phyloP scores from a whole-genome alignment of 352 stramenopile species.

The Nothophytophthora sp. region DNA sequence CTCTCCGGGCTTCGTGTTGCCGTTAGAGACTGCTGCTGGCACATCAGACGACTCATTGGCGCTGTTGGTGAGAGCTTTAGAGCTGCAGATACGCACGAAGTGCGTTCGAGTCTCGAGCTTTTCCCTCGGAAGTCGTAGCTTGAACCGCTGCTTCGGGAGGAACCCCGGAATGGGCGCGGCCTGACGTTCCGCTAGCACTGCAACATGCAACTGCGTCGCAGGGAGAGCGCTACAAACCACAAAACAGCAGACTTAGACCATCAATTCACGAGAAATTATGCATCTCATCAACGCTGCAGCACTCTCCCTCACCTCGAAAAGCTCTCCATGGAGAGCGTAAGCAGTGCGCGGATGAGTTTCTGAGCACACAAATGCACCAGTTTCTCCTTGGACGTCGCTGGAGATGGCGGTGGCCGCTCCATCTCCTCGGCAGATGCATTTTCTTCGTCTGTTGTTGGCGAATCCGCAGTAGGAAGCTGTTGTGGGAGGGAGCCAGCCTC shows the following conservation, averaged over 20 bases:
- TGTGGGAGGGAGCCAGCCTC: background rate
- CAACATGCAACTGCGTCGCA: constrained; percentile 56
- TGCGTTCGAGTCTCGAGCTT: constrained; percentile 23
- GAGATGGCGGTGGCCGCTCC: background rate
- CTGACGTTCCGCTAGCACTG: constrained; percentile 39
- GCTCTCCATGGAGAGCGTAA: constrained; percentile 30
- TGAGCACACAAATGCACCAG: constrained; percentile 50
- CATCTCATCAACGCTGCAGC: background rate
- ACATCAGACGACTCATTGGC: no score
- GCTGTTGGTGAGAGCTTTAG: no score
- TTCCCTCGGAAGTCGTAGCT: constrained; percentile 47
- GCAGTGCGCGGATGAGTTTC: constrained; percentile 60
- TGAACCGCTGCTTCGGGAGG: constrained; percentile 61
- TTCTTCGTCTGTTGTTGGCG: constrained; percentile 9
- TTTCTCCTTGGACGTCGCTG: constrained; percentile 28
- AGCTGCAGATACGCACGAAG: constrained; percentile 21
- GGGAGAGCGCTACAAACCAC: constrained; percentile 32
- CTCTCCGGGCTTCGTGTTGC: constrained; percentile 1
- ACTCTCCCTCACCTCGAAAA: constrained; percentile 34
- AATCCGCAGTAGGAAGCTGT: constrained; percentile 1
- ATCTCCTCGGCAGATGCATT: constrained; percentile 15
- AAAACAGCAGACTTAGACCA: background rate
- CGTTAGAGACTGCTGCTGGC: background rate
- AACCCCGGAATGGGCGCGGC: constrained; percentile 42
- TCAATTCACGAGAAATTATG: background rate